phyloP scores from a whole-genome alignment of 345 rosid species.

The Lepidium aucheri region DNA sequence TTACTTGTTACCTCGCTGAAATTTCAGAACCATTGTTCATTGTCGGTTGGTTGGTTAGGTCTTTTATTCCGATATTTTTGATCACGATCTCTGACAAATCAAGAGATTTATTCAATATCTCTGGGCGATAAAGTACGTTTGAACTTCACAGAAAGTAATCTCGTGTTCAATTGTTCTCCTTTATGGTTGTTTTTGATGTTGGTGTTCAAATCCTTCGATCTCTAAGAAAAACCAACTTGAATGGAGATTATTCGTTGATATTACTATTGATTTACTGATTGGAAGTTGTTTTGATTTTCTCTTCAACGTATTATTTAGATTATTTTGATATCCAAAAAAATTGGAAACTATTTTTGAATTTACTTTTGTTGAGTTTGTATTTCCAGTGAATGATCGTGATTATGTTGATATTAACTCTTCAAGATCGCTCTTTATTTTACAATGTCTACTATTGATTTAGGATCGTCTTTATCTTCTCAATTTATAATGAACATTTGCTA shows the following conservation, averaged over 20 bases:
- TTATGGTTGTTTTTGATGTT: not conserved
- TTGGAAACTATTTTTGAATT: not conserved
- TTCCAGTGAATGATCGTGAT: not conserved
- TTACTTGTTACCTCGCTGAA: too few relatives aligned
- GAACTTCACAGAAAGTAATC: constrained; percentile 11
- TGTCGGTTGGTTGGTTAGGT: too few relatives aligned
- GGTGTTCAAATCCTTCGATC: constrained; percentile 1
- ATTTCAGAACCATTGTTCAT: too few relatives aligned
- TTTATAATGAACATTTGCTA: too few relatives aligned
- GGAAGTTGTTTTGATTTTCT: not conserved
- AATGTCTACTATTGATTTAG: too few relatives aligned
- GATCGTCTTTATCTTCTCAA: too few relatives aligned
- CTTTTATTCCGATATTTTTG: constrained; percentile 10
- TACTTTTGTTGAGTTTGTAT: constrained; percentile 3
- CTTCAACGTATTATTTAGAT: not conserved
- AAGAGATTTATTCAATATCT: not conserved
- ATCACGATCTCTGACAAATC: constrained; percentile 17
- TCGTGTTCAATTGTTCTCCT: not conserved
- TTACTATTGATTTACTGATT: not conserved
- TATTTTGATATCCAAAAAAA: not conserved
- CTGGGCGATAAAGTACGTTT: not conserved
- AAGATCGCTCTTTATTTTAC: too few relatives aligned
- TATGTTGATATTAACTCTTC: not conserved
- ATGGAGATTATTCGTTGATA: not conserved
- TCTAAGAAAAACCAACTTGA: not conserved